phyloP scores from a whole-genome alignment of 2,329 filamentous ascomycete species.

The Oidium heveae region DNA sequence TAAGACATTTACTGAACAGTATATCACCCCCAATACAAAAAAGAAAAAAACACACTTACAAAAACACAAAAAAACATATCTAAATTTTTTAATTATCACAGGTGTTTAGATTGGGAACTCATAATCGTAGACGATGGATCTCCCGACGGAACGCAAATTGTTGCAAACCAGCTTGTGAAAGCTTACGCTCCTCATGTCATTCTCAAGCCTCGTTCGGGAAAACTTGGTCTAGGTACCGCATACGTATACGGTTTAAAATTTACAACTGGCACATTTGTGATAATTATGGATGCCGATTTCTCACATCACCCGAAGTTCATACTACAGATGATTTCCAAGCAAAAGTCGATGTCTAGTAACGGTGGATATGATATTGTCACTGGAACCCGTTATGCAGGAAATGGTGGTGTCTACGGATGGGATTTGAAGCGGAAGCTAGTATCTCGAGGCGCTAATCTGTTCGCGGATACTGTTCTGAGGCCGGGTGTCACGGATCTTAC shows the following conservation, averaged over 20 bases:
- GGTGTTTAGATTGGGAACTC: slow-evolving; percentile 87
- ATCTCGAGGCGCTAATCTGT: slow-evolving; percentile 71
- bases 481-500: slow-evolving; percentile 92
- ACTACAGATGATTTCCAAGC: slow-evolving; percentile 67
- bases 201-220: slow-evolving; percentile 73
- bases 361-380: slow-evolving; percentile 89
- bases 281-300: slow-evolving; percentile 99
- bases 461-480: slow-evolving; percentile 79
- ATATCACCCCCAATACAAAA: slow-evolving; percentile 12
- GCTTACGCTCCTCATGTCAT: slow-evolving; percentile 58
- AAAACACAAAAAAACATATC: too few relatives aligned
- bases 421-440: slow-evolving; percentile 77
- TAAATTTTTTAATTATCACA: too few relatives aligned
- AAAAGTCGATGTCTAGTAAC: slow-evolving; percentile 25
- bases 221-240: slow-evolving; percentile 12
- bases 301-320: slow-evolving; percentile 99
- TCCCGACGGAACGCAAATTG: slow-evolving; percentile 77
- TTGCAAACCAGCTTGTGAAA: slow-evolving; percentile 74
- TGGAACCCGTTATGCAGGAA: slow-evolving; percentile 74
- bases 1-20: slow-evolving; percentile 77
- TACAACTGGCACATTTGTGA: slow-evolving; percentile 75
- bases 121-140: slow-evolving; percentile 97
- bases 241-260: slow-evolving; percentile 35
- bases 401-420: slow-evolving; percentile 87
- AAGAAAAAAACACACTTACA: neutral